Evolutionary conservation across 2,329 filamentous ascomycete species (phyloP), one percentile per base, ranked within the genome.

Genomic region (Colletotrichum tropicicola): DNA sequence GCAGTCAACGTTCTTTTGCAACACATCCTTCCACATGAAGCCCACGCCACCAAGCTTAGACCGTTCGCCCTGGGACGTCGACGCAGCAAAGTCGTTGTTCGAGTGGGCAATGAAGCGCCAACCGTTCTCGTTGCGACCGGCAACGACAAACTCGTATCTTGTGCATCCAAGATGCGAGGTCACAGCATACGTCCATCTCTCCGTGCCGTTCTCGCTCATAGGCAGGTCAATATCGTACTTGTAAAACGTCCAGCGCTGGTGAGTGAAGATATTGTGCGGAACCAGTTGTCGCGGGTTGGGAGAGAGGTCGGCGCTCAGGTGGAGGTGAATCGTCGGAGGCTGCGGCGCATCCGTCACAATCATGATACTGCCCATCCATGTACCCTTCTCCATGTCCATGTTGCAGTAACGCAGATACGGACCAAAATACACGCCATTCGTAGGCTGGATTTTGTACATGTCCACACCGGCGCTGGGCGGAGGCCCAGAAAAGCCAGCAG

Each of bases 1-100:
- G 70, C 94, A 97, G 71, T 99, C 96, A 27, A 94, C 89, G 72
- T 99, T 97, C 84, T 98, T 98, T 79, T 98, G 94, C 74, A 99
- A 85, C 27, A 99, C 94, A 72, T 99, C 96, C 73, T 98, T 98
- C 96, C 96, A 99, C 95, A 99, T 97, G 74, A 96, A 92, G 0
- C 94, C 93, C 1, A 97, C 87, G 1, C 96, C 96, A 28, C 96
- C 96, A 1, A 98, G 86, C 71, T 91, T 92, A 30, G 90, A 88
- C 44, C 95, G 88, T 71, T 99, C 96, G 66, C 91, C 93, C 58
- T 94, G 91, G 67, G 90, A 94, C 2, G 97, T 96, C 68, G 92
- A 91, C 27, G 97, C 85, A 0, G 93, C 92, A 76, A 98, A 99
- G 75, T 99, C 96, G 73, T 98, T 98, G 4, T 95, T 95, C 13